Evolutionary conservation across 805 yeast genomes (phyloP).

Genomic region (Zygosaccharomyces bailii): DNA sequence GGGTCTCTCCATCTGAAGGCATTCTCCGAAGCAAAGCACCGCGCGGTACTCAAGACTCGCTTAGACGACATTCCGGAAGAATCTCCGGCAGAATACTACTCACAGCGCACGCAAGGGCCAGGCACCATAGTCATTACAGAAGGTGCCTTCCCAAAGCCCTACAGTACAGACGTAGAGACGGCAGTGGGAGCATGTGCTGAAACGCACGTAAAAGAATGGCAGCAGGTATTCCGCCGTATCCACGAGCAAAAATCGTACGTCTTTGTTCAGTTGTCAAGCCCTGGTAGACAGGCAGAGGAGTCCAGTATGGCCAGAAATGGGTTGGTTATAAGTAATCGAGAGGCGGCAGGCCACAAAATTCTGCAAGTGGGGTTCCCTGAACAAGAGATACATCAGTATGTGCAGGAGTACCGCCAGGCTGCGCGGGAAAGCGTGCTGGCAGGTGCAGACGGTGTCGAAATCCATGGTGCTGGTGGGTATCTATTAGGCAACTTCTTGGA

Average conservation of each 20-base stretch:
- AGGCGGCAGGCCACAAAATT: constrained; percentile 32
- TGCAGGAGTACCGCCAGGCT: constrained; percentile 41
- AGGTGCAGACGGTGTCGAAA: constrained; percentile 57
- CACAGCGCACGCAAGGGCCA: constrained; percentile 48
- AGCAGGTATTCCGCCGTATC: constrained; percentile 49
- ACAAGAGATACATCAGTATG: constrained; percentile 39
- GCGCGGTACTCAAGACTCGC: neutral
- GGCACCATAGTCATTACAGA: constrained; percentile 64
- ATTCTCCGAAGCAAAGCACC: neutral
- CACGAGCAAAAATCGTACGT: constrained; percentile 47
- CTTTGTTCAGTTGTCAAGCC: constrained; percentile 51
- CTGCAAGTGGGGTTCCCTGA: constrained; percentile 16
- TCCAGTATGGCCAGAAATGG: constrained; percentile 31
- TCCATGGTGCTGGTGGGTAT: constrained; percentile 67
- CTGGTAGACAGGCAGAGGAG: constrained; percentile 43
- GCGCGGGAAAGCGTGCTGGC: constrained; percentile 38
- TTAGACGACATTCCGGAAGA: neutral
- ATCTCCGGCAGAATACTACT: constrained; percentile 34
- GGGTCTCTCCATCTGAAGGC: no score
- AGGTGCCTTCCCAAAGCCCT: constrained; percentile 52
- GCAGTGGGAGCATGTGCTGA: no score
- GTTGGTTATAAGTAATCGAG: constrained; percentile 3
- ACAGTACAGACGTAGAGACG: no score
- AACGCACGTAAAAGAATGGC: constrained; percentile 45
- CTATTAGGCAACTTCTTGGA: constrained; percentile 53